Conservation (phyloP, 192 early-diverging fungal genomes). For the Rhizophagus clarus region DNA sequence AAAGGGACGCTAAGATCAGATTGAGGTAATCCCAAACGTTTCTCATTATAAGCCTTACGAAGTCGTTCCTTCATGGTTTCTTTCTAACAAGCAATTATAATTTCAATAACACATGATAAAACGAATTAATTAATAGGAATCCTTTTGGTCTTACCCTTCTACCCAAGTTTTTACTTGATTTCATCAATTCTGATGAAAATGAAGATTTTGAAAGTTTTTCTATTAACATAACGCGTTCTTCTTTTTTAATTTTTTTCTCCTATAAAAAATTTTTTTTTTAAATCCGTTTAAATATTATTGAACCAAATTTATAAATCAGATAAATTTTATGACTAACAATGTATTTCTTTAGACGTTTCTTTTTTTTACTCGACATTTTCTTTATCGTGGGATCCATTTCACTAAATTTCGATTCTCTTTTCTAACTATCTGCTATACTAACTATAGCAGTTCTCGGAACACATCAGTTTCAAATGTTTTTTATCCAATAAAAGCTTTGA, state of each 20-base stretch:
- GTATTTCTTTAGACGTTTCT: conserved; percentile 78
- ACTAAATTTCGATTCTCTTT: neutral
- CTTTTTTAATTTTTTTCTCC: conserved; percentile 84
- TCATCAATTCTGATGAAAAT: conserved; percentile 69
- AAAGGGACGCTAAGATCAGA: conserved; percentile 62
- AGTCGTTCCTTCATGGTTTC: conserved; percentile 72
- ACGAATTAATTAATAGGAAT: neutral
- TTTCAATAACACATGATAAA: neutral
- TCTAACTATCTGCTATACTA: neutral
- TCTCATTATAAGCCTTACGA: conserved; percentile 63
- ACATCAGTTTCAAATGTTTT: neutral
- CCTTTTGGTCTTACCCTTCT: conserved; percentile 36
- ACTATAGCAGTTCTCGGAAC: neutral
- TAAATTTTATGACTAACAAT: conserved; percentile 52
- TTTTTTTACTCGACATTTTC: conserved; percentile 69
- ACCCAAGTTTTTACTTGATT: conserved; percentile 71
- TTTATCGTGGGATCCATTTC: neutral
- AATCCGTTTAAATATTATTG: neutral
- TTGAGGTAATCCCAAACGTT: conserved; percentile 61
- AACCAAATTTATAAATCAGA: neutral
- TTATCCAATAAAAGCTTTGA: neutral
- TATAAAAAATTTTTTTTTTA: conserved; percentile 22
- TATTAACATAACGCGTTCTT: conserved; percentile 65
- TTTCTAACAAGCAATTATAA: conserved; percentile 31
- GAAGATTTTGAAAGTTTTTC: conserved; percentile 67